A percentile compares a stretch with the other conserved stretches of the same genome.
These are phyloP conservation scores for Kwoniella dejecticola DNA, from an alignment of 768 basidiomycete species.

Conservation along the genomic window DNA sequence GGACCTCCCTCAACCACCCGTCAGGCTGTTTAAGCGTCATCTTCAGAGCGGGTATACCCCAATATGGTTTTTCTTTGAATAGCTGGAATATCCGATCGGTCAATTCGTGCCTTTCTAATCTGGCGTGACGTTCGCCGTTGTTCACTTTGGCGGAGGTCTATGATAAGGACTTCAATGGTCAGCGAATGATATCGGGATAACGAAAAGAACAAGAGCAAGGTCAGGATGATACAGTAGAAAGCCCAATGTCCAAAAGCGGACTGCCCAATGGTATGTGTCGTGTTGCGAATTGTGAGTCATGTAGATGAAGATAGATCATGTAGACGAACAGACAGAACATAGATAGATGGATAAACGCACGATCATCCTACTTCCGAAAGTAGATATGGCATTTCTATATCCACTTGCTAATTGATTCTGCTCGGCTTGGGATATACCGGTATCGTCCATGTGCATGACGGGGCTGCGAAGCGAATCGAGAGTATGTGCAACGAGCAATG, in stretches of 20 bases:
- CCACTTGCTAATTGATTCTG: slow-evolving; percentile 46
- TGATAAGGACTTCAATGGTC: neutral
- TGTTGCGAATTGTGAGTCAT: too few relatives aligned
- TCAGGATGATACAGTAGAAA: too few relatives aligned
- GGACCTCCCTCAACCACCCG: slow-evolving; percentile 39
- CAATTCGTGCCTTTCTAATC: slow-evolving; percentile 84
- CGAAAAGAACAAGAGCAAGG: too few relatives aligned
- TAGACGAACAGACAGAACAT: too few relatives aligned
- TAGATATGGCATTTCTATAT: slow-evolving; percentile 32
- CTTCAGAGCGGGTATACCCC: slow-evolving; percentile 58
- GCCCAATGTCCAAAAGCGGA: too few relatives aligned
- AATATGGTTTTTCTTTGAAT: slow-evolving; percentile 77
- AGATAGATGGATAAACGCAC: slow-evolving; percentile 20
- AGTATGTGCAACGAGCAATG: too few relatives aligned
- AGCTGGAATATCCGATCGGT: slow-evolving; percentile 77
- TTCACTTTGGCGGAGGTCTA: slow-evolving; percentile 19
- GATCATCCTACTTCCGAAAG: slow-evolving; percentile 34
- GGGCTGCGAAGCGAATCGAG: slow-evolving; percentile 24
- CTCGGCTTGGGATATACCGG: slow-evolving; percentile 31
- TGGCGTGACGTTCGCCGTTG: slow-evolving; percentile 74
- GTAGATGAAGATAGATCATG: too few relatives aligned
- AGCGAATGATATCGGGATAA: too few relatives aligned
- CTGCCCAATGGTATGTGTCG: too few relatives aligned
- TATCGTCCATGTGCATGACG: slow-evolving; percentile 34
- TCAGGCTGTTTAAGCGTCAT: slow-evolving; percentile 41